Conservation (phyloP, 768 basidiomycete genomes). For the Boletus tylopilopsis region DNA sequence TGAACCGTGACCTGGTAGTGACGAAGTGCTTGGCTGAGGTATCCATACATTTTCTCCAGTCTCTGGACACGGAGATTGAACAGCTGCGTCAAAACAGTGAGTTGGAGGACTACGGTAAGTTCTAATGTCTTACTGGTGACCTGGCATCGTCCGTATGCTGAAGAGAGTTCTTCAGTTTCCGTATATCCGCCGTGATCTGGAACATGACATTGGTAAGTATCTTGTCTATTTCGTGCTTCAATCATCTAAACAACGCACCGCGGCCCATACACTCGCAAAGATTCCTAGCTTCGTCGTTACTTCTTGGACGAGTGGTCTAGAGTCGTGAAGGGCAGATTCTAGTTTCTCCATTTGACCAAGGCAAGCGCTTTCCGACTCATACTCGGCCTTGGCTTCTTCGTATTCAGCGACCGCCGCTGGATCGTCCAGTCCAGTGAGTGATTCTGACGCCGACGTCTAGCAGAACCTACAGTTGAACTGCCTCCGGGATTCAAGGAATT, state of each 20-base stretch:
- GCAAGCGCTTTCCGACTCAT: conserved; percentile 11
- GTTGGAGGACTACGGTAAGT: not conserved
- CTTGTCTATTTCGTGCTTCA: not conserved
- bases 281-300: conserved; percentile 16
- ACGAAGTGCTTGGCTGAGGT: conserved; percentile 20
- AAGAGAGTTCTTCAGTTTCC: conserved; percentile 9
- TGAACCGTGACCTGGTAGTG: conserved; percentile 20
- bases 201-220: not conserved
- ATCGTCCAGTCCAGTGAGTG: not conserved
- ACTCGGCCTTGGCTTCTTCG: conserved; percentile 2
- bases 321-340: conserved; percentile 5
- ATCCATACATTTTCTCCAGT: conserved; percentile 17
- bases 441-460: not conserved
- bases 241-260: conserved; percentile 6
- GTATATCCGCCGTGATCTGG: conserved; percentile 20
- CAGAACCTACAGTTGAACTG: conserved; percentile 8
- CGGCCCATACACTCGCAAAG: conserved; percentile 18
- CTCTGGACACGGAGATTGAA: conserved; percentile 13
- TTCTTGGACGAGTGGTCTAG: conserved; percentile 19
- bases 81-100: not conserved
- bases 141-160: conserved; percentile 7
- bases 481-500: conserved; percentile 1
- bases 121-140: conserved; percentile 7
- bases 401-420: conserved; percentile 11
- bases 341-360: conserved; percentile 16